phyloP scores from a whole-genome alignment of 139 green algal genomes.

The Haematococcus lacustris region DNA sequence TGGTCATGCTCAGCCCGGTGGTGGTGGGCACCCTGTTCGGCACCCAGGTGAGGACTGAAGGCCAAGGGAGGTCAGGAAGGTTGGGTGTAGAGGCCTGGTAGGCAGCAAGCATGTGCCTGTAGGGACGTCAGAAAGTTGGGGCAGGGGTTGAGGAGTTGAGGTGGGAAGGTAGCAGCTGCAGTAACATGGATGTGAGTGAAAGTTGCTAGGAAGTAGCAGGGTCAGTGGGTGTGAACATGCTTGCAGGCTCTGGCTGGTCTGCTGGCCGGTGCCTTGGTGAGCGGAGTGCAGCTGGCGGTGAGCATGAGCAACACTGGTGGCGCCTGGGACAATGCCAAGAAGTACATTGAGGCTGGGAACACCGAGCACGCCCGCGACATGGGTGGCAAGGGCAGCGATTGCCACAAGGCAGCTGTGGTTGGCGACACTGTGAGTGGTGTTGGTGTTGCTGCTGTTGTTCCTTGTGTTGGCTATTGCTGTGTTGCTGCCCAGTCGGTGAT shows the following conservation, averaged over 20 bases:
- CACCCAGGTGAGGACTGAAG: slow-evolving; percentile 37
- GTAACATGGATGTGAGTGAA: too few relatives aligned
- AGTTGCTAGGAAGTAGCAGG: too few relatives aligned
- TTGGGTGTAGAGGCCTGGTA: too few relatives aligned
- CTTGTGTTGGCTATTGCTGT: background rate
- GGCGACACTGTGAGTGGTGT: slow-evolving; percentile 85
- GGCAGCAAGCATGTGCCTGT: too few relatives aligned
- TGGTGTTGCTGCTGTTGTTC: too few relatives aligned
- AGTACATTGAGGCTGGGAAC: slow-evolving; percentile 39
- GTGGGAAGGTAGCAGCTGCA: too few relatives aligned
- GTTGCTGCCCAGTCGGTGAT: background rate
- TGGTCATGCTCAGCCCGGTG: slow-evolving; percentile 91
- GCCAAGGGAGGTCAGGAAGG: too few relatives aligned
- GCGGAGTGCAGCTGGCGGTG: slow-evolving; percentile 92
- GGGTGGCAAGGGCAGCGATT: slow-evolving; percentile 92
- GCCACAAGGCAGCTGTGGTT: slow-evolving; percentile 96
- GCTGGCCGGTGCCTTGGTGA: slow-evolving; percentile 86
- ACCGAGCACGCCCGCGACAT: slow-evolving; percentile 82
- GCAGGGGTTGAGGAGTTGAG: too few relatives aligned
- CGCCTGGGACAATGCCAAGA: slow-evolving; percentile 98
- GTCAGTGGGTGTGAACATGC: too few relatives aligned
- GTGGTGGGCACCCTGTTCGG: slow-evolving; percentile 76
- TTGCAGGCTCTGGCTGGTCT: slow-evolving; percentile 72
- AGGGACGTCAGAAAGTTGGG: too few relatives aligned
- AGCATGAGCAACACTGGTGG: slow-evolving; percentile 93